Conservation (phyloP, 2,329 filamentous ascomycete species). For the Sphaerulina populicola region DNA sequence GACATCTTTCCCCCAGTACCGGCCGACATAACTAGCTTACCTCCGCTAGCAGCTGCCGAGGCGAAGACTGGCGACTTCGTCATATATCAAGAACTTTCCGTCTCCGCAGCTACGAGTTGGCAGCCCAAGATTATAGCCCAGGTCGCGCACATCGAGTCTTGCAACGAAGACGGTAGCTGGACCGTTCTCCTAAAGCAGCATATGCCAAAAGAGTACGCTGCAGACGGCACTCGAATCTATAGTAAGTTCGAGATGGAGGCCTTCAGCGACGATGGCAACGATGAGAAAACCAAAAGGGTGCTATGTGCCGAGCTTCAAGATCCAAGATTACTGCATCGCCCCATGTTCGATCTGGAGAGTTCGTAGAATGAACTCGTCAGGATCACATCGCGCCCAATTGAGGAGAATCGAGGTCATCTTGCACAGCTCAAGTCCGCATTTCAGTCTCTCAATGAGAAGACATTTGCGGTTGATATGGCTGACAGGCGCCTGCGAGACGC, state of each 20-base stretch:
- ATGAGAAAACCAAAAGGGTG: conserved; percentile 29
- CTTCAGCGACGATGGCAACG: conserved; percentile 48
- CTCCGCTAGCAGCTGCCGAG: conserved; percentile 43
- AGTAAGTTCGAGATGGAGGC: conserved; percentile 64
- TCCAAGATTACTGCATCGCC: conserved; percentile 4
- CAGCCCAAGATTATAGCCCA: conserved; percentile 56
- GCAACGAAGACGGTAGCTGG: conserved; percentile 41
- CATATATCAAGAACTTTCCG: conserved; percentile 57
- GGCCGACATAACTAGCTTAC: conserved; percentile 38
- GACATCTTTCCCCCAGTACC: conserved; percentile 51
- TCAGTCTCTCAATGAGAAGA: background rate
- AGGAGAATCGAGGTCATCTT: too few species aligned
- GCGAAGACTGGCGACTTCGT: conserved; percentile 55
- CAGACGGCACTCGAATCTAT: conserved; percentile 65
- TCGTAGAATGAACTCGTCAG: background rate
- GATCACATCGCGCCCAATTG: background rate
- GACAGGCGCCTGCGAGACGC: background rate
- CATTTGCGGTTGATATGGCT: background rate
- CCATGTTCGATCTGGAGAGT: background rate
- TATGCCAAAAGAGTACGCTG: conserved; percentile 55
- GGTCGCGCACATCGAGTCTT: conserved; percentile 56
- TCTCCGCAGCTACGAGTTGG: conserved; percentile 57
- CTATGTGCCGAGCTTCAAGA: conserved; percentile 4
- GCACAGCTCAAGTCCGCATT: background rate
- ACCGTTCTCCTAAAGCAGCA: conserved; percentile 54